These are phyloP conservation scores for Suillus alpinus DNA, from an alignment of 768 basidiomycete species.

Conservation along the genomic window DNA sequence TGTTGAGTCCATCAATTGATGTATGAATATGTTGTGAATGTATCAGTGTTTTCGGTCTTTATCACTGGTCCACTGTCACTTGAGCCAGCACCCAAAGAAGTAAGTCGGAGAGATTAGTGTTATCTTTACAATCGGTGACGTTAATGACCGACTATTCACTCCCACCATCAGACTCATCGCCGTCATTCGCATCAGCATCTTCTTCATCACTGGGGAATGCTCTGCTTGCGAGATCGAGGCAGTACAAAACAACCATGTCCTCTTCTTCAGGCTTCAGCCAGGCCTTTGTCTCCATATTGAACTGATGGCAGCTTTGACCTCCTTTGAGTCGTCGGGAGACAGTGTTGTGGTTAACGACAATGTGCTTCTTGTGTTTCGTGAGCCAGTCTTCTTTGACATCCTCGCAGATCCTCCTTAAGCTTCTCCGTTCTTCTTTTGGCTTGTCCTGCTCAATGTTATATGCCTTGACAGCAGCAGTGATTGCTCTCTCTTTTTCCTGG, in stretches of 20 bases:
- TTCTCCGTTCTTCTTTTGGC: neutral
- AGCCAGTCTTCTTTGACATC: conserved; percentile 9
- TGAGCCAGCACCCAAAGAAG: neutral
- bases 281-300: conserved; percentile 15
- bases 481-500: neutral
- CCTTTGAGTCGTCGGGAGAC: conserved; percentile 14
- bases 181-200: no score
- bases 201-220: no score
- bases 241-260: conserved; percentile 26
- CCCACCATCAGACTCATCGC: no score
- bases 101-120: no score
- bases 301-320: conserved; percentile 17
- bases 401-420: conserved; percentile 10
- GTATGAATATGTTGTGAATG: neutral
- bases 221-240: conserved; percentile 24
- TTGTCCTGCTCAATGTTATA: conserved; percentile 3
- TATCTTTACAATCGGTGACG: no score
- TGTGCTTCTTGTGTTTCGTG: conserved; percentile 9
- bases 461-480: neutral
- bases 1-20: no score
- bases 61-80: neutral
- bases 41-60: neutral
- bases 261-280: conserved; percentile 32
- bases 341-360: conserved; percentile 14
- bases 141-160: no score